A percentile compares a stretch with the other conserved stretches of the same genome.
These are phyloP conservation scores for Laetiporus sulphureus DNA, from an alignment of 1,284 basidiomycete species.

Conservation along the genomic window DNA sequence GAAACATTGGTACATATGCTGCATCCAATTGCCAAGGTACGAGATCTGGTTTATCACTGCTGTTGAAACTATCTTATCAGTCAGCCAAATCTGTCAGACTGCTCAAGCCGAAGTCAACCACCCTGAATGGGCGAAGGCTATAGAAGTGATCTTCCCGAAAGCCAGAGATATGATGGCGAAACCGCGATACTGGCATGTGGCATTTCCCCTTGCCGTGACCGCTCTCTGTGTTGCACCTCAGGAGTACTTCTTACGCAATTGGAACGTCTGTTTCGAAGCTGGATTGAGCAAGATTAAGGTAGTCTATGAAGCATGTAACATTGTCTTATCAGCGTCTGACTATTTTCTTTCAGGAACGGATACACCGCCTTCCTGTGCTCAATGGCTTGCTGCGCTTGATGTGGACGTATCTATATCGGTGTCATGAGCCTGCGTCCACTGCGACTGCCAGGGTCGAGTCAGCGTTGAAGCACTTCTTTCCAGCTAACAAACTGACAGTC, in stretches of 20 bases:
- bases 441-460: slow-evolving; percentile 75
- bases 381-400: slow-evolving; percentile 81
- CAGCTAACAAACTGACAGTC: slow-evolving; percentile 56
- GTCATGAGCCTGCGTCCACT: slow-evolving; percentile 78
- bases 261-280: slow-evolving; percentile 67
- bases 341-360: slow-evolving; percentile 59
- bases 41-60: too few relatives aligned
- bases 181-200: slow-evolving; percentile 86
- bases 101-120: slow-evolving; percentile 97
- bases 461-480: slow-evolving; percentile 78
- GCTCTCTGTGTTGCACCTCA: slow-evolving; percentile 85
- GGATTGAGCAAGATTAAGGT: slow-evolving; percentile 80
- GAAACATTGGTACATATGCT: slow-evolving; percentile 77
- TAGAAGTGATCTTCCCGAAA: slow-evolving; percentile 80
- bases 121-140: slow-evolving; percentile 89
- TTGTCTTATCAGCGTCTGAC: neutral
- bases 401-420: slow-evolving; percentile 94
- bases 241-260: slow-evolving; percentile 80
- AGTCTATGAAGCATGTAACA: slow-evolving; percentile 6
- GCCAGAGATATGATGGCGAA: slow-evolving; percentile 86
- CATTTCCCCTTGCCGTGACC: slow-evolving; percentile 83
- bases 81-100: too few relatives aligned
- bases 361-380: slow-evolving; percentile 66
- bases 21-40: slow-evolving; percentile 89
- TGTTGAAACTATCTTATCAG: too few relatives aligned